phyloP scores from a whole-genome alignment of 2,329 filamentous ascomycete species.

The Fusarium abutilonis region DNA sequence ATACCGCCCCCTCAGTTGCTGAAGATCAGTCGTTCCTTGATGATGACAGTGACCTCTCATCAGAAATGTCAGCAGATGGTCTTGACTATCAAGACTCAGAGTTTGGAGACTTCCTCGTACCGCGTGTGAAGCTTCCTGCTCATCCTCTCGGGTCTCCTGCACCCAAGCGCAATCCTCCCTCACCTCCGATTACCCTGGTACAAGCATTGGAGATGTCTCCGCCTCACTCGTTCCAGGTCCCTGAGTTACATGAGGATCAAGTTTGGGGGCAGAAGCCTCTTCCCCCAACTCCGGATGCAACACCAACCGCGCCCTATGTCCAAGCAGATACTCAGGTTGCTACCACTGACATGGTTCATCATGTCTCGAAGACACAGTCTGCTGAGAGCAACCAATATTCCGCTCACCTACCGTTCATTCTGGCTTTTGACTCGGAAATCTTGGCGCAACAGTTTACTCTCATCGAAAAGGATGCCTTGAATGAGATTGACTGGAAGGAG shows the following conservation, averaged over 20 bases:
- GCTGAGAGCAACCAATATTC: slow-evolving; percentile 54
- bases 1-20: slow-evolving; percentile 45
- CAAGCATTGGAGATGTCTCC: slow-evolving; percentile 45
- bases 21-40: slow-evolving; percentile 59
- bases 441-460: slow-evolving; percentile 86
- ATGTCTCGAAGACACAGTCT: slow-evolving; percentile 47
- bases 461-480: slow-evolving; percentile 85
- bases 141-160: slow-evolving; percentile 50
- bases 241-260: slow-evolving; percentile 42
- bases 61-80: slow-evolving; percentile 67
- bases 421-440: slow-evolving; percentile 81
- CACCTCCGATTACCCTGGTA: slow-evolving; percentile 43
- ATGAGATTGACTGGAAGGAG: slow-evolving; percentile 90
- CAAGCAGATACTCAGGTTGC: slow-evolving; percentile 45
- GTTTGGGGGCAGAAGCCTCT: slow-evolving; percentile 43
- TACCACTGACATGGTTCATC: slow-evolving; percentile 51
- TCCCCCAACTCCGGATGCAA: slow-evolving; percentile 59
- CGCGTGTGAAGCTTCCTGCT: slow-evolving; percentile 45
- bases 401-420: slow-evolving; percentile 79
- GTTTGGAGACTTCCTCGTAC: slow-evolving; percentile 33
- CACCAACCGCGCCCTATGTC: slow-evolving; percentile 55
- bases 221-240: slow-evolving; percentile 37
- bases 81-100: slow-evolving; percentile 57
- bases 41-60: slow-evolving; percentile 69
- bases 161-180: slow-evolving; percentile 46